Evolutionary conservation across 148 eudicot genomes (phyloP).

Genomic region (Euryodendron excelsum): DNA sequence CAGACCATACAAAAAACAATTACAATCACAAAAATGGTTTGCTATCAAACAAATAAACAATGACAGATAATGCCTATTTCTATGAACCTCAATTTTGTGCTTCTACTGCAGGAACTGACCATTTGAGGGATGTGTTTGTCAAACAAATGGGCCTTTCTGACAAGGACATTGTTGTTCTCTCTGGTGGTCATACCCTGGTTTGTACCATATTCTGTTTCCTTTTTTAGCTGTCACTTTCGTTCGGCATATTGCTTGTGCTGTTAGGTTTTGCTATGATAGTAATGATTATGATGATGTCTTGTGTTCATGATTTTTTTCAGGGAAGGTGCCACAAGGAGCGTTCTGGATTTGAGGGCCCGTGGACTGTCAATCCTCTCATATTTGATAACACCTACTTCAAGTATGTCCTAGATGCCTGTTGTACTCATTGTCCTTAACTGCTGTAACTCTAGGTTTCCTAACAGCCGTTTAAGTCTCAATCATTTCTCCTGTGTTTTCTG

Average conservation of each 20-base stretch:
- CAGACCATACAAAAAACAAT: background rate
- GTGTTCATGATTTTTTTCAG: conserved; percentile 27
- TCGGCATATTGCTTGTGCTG: background rate
- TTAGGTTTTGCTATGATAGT: background rate
- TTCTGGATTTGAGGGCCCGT: conserved; percentile 93
- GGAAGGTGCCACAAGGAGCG: conserved; percentile 99
- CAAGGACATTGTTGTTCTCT: conserved; percentile 86
- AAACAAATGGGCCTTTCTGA: conserved; percentile 89
- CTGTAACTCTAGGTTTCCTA: background rate
- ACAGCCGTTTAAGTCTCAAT: too few species aligned
- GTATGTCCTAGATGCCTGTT: conserved; percentile 31
- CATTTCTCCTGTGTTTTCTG: background rate
- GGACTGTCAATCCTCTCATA: conserved; percentile 87
- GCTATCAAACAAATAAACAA: background rate
- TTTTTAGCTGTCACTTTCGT: background rate
- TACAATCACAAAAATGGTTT: background rate
- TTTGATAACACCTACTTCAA: conserved; percentile 87
- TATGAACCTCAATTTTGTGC: conserved; percentile 50
- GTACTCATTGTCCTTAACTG: background rate
- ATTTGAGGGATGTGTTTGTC: conserved; percentile 74
- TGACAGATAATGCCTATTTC: background rate
- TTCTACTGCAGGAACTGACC: conserved; percentile 64
- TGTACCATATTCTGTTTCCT: conserved; percentile 9
- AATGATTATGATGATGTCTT: background rate
- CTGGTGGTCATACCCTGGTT: conserved; percentile 97